Evolutionary conservation across 148 eudicot species (phyloP).

Genomic region (Rhododendron kiyosumense): DNA sequence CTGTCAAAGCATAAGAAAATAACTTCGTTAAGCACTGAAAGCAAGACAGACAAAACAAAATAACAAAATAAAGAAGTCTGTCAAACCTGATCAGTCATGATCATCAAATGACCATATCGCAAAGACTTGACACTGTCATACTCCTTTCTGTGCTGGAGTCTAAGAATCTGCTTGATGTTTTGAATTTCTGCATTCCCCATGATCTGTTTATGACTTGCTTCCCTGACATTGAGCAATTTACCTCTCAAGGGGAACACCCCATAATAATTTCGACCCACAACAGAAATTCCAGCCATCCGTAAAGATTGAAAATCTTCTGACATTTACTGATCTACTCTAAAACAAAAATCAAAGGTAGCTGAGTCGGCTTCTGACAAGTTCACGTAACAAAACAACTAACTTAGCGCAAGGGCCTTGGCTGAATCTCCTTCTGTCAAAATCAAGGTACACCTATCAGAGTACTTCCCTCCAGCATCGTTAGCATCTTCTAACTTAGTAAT

Average conservation of each 20-base stretch:
- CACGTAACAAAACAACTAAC: conserved; percentile 15
- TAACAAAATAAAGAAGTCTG: neutral
- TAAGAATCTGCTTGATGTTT: conserved; percentile 69
- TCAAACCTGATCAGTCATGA: conserved; percentile 91
- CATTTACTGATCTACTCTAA: neutral
- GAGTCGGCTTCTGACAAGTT: neutral
- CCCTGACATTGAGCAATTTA: conserved; percentile 92
- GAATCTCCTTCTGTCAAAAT: conserved; percentile 98
- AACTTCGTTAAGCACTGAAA: neutral
- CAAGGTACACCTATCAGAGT: conserved; percentile 72
- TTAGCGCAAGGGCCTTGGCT: conserved; percentile 90
- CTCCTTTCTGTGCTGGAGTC: conserved; percentile 69
- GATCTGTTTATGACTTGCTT: conserved; percentile 78
- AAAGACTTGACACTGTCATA: conserved; percentile 60
- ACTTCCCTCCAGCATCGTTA: conserved; percentile 65
- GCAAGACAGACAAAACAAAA: neutral
- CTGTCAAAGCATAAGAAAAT: conserved; percentile 27
- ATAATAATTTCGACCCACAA: conserved; percentile 56
- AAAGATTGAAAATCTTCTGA: neutral
- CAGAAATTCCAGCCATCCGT: conserved; percentile 75
- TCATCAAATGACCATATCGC: conserved; percentile 88
- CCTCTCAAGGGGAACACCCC: conserved; percentile 95
- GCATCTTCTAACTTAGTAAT: conserved; percentile 79
- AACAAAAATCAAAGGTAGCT: neutral
- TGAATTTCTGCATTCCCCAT: conserved; percentile 73